Percentiles rank a stretch among this genome's conserved stretches.
Conservation (phyloP, 441 rosid species). For the Erysimum cheiri region DNA sequence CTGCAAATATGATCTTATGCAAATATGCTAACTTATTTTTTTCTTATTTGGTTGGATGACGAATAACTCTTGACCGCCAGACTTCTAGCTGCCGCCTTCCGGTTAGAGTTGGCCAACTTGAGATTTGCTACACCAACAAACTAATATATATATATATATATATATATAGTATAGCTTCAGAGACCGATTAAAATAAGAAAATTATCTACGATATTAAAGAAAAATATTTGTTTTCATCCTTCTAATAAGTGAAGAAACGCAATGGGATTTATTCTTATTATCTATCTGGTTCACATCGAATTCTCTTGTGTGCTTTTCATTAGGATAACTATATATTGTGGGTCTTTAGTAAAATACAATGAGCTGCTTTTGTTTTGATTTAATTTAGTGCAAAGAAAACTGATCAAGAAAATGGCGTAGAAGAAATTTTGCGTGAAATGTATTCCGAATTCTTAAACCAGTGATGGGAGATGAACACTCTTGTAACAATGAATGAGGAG, state of each 20-base stretch:
- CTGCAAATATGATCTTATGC: not conserved
- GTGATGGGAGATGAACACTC: no score
- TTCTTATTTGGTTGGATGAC: slow-evolving; percentile 22
- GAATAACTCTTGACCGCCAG: slow-evolving; percentile 30
- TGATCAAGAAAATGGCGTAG: no score
- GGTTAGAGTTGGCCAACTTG: slow-evolving; percentile 23
- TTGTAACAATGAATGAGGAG: no score
- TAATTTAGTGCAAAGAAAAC: no score
- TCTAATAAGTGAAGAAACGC: not conserved
- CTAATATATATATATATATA: no score
- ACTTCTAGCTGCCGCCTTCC: slow-evolving; percentile 20
- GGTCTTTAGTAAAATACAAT: no score
- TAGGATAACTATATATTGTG: not conserved
- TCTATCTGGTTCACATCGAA: not conserved
- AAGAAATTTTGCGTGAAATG: no score
- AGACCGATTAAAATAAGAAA: not conserved
- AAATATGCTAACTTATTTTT: not conserved
- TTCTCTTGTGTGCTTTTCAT: not conserved
- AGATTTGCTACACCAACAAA: slow-evolving; percentile 5
- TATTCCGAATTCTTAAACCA: no score
- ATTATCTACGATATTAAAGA: not conserved
- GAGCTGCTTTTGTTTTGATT: no score
- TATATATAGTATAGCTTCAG: not conserved
- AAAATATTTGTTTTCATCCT: not conserved
- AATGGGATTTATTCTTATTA: not conserved